Evolutionary conservation across 2,329 filamentous ascomycete genomes (phyloP), one percentile per base, ranked within the genome.

Genomic region (Bisporella sp.): DNA sequence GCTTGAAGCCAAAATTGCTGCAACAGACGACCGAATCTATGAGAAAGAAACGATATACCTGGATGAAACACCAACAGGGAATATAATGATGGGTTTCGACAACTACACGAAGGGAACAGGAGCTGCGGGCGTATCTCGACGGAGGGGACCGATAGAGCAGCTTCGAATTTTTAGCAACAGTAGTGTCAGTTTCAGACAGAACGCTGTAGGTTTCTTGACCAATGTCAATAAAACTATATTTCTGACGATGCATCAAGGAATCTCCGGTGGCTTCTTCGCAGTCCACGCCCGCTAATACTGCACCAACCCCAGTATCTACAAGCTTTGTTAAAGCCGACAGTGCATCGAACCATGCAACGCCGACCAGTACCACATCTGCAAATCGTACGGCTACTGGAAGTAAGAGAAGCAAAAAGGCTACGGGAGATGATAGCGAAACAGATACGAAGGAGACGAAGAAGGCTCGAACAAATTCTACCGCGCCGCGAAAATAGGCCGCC

Each of bases 81-180:
- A 99, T 72, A 97, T 99, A 65, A 92, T 99, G 67, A 90, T 88
- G 45, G 93, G 93, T 28, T 99, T 99, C 68, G 93, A 99, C 68
- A 95, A 90, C 66, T 99, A 97, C 72, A 95, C 96, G 74, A 99
- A 99, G 69, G 91, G 89, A 49, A 79, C 78, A 1, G 77, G 77
- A 4, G 76, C 83, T 5, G 76, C 81, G 58, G 76, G 82, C 8
- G 75, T 80, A 58, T 67, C 85, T 63, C 79, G 83, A 62, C 80
- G 86, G 66, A 75, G 78, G 29, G 78, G 79, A 5, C 72, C 85
- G 45, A 76, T 75, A 54, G 87, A 91, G 47, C 77, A 79, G 59
- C 87, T 89, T 64, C 76, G 86, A 56, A 84, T 92, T 49, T 92
- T 92, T 67, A 56, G 47, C 30, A 56, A 58, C 51, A 63, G 62